Evolutionary conservation across 768 basidiomycete species (phyloP).

Genomic region (Lactarius indigo): DNA sequence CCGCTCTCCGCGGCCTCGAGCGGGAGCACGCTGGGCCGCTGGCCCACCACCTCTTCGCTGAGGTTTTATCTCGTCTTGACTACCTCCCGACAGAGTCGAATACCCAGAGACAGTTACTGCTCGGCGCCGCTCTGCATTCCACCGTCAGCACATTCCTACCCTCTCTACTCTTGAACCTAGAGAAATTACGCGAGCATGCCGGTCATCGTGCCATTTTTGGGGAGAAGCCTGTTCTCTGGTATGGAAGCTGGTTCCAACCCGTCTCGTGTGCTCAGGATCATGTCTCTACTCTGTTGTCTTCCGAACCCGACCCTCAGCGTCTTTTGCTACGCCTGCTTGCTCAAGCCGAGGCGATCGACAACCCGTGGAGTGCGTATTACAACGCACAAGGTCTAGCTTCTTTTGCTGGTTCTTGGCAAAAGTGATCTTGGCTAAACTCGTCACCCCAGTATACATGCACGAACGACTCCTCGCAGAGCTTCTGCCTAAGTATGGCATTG

Average conservation of each 20-base stretch:
- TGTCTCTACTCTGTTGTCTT: neutral
- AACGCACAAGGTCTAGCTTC: conserved; percentile 22
- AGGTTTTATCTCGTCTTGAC: conserved; percentile 8
- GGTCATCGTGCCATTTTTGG: conserved; percentile 14
- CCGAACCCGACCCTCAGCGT: neutral
- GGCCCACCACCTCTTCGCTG: conserved; percentile 6
- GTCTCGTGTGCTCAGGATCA: conserved; percentile 7
- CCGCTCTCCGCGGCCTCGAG: conserved; percentile 8
- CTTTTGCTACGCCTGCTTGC: conserved; percentile 11
- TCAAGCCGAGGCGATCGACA: conserved; percentile 7
- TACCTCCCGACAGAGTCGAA: neutral
- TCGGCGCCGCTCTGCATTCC: conserved; percentile 18
- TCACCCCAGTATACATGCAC: conserved; percentile 19
- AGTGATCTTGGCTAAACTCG: neutral
- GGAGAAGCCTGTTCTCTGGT: conserved; percentile 20
- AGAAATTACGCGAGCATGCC: conserved; percentile 2
- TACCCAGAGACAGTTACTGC: neutral
- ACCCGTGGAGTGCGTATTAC: conserved; percentile 24
- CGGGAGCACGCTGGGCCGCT: conserved; percentile 3
- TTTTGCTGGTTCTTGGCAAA: neutral
- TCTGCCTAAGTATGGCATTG: conserved; percentile 13
- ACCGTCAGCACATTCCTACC: conserved; percentile 21
- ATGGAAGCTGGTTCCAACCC: conserved; percentile 23
- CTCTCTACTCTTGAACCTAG: conserved; percentile 11
- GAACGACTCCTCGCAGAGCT: conserved; percentile 19